Conservation (phyloP, 805 yeast genomes). For the Spathaspora hagerdaliae region DNA sequence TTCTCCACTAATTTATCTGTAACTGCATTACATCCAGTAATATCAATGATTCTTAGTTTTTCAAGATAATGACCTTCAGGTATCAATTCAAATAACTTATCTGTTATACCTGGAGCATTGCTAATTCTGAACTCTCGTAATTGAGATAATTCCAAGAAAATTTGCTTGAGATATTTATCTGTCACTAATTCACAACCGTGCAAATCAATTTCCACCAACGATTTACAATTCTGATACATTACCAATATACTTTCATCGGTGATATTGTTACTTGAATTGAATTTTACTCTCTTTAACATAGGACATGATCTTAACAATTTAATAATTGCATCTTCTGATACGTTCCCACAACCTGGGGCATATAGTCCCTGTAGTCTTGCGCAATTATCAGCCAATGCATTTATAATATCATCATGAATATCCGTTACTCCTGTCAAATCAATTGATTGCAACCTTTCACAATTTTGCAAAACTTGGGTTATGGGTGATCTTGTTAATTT, state of each 20-base stretch:
- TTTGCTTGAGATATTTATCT: constrained; percentile 52
- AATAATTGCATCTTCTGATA: constrained; percentile 62
- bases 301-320: constrained; percentile 61
- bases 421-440: constrained; percentile 79
- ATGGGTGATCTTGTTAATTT: constrained; percentile 60
- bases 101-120: constrained; percentile 65
- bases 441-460: constrained; percentile 73
- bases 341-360: constrained; percentile 77
- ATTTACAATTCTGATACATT: constrained; percentile 68
- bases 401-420: constrained; percentile 61
- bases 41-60: constrained; percentile 74
- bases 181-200: constrained; percentile 76
- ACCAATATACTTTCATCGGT: constrained; percentile 58
- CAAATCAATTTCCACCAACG: constrained; percentile 84
- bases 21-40: constrained; percentile 76
- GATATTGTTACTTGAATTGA: constrained; percentile 66
- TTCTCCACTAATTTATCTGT: constrained; percentile 76
- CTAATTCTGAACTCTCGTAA: constrained; percentile 83
- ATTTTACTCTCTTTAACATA: constrained; percentile 74
- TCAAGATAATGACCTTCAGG: constrained; percentile 52
- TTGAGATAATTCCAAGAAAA: constrained; percentile 62
- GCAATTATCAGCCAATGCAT: constrained; percentile 66
- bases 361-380: constrained; percentile 82
- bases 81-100: constrained; percentile 53
- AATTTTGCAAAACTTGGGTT: constrained; percentile 55